Percentiles rank a stretch among this genome's conserved stretches.
Evolutionary conservation across 2,329 filamentous ascomycete genomes (phyloP).

Genomic region (Phaeosphaeria sp.): DNA sequence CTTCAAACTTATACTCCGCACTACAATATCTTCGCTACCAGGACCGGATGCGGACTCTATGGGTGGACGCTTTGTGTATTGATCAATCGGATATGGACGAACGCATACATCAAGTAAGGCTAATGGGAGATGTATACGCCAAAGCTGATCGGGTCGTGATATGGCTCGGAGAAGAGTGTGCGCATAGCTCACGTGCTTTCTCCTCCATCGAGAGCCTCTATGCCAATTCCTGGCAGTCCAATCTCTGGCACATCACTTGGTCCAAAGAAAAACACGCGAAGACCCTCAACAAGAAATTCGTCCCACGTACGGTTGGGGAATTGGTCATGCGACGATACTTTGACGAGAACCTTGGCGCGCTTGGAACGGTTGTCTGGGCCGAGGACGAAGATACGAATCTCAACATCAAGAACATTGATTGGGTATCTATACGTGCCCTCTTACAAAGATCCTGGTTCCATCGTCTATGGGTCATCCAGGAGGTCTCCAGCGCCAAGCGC

Average conservation of each 20-base stretch:
- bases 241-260: background rate
- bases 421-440: background rate
- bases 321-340: background rate
- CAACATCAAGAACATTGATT: background rate
- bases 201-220: background rate
- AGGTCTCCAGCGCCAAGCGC: background rate
- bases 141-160: background rate
- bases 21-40: background rate
- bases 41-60: background rate
- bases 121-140: background rate
- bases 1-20: background rate
- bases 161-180: background rate
- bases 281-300: background rate
- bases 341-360: background rate
- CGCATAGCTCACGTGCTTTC: background rate
- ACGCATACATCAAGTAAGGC: background rate
- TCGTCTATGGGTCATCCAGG: slow-evolving; percentile 2
- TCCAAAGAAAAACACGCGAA: background rate
- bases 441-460: background rate
- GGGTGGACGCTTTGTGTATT: background rate
- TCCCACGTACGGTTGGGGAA: background rate
- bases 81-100: background rate
- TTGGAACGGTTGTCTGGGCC: background rate
- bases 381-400: background rate
- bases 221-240: background rate